Base-by-base conservation (phyloP, 2,329 filamentous ascomycete species). In the Dactylellina cionopaga region DNA sequence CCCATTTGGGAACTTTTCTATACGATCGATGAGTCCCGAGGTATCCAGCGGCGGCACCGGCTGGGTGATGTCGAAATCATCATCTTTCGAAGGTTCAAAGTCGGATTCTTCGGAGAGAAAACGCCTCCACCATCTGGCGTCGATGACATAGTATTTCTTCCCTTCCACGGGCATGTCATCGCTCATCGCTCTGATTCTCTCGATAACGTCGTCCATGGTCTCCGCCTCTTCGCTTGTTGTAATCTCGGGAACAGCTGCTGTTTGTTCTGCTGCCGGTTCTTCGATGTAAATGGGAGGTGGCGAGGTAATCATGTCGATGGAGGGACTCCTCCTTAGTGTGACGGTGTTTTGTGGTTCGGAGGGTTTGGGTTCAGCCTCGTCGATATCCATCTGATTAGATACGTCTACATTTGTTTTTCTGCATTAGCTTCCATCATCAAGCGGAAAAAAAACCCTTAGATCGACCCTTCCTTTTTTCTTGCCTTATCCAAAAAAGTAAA, bases 61-160 rank as follows among this genome's bases (percentile, higher is more conserved):
- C 75, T 88, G 90, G 44, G 98, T 84, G 2, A 90, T 88, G 29
- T 94, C 86, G 77, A 92, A 96, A 13, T 85, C 82, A 11, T 82
- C 80, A 49, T 81, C 78, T 44, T 78, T 75, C 5, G 75, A 66
- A 25, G 70, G 43, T 51, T 74, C 65, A 25, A 74, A 75, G 41
- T 74, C 68, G 11, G 41, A 51, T 17, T 69, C 86, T 62, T 91
- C 84, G 22, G 90, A 85, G 69, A 89, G 83, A 1, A 95, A 91
- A 69, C 87, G 86, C 64, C 86, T 84, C 31, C 97, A 84, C 95
- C 95, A 98, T 69, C 84, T 84, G 54, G 85, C 86, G 1, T 93
- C 96, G 3, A 98, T 86, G 17, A 96, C 81, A 77, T 89, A 96
- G 11, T 89, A 91, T 60, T 87, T 85, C 68, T 91, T 86, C n/a